These are phyloP conservation scores for Verticillium albo-atrum DNA, from an alignment of 2,329 filamentous ascomycete genomes.

Conservation along the genomic window DNA sequence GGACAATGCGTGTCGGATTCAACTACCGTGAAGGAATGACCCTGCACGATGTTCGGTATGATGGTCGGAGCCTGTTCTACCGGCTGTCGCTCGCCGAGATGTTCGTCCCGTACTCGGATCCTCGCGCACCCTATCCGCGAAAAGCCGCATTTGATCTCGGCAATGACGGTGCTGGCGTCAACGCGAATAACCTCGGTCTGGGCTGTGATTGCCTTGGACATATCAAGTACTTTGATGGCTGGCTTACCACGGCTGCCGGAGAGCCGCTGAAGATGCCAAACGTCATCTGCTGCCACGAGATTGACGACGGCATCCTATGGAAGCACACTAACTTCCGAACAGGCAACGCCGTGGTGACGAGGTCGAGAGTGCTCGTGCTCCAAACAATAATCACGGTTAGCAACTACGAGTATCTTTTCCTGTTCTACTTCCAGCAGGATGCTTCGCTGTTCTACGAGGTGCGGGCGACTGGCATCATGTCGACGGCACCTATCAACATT, in stretches of 20 bases:
- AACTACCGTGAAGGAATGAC: conserved; percentile 66
- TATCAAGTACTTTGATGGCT: conserved; percentile 40
- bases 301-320: conserved; percentile 53
- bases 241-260: conserved; percentile 23
- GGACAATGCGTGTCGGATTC: conserved; percentile 64
- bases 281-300: conserved; percentile 36
- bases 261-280: conserved; percentile 26
- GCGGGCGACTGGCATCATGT: conserved; percentile 37
- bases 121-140: conserved; percentile 56
- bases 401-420: conserved; percentile 57
- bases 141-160: conserved; percentile 70
- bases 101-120: conserved; percentile 65
- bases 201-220: conserved; percentile 66
- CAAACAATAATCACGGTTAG: conserved; percentile 62
- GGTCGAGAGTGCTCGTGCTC: conserved; percentile 55
- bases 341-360: conserved; percentile 50
- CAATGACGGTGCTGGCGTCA: conserved; percentile 59
- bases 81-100: conserved; percentile 64
- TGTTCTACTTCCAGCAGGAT: conserved; percentile 46
- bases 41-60: conserved; percentile 64
- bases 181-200: conserved; percentile 60
- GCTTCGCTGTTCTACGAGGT: conserved; percentile 34
- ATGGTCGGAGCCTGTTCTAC: conserved; percentile 63
- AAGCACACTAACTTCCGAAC: conserved; percentile 63
- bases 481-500: conserved; percentile 41